phyloP scores from a whole-genome alignment of 192 early-diverging fungal species.

The Coemansia biformis region DNA sequence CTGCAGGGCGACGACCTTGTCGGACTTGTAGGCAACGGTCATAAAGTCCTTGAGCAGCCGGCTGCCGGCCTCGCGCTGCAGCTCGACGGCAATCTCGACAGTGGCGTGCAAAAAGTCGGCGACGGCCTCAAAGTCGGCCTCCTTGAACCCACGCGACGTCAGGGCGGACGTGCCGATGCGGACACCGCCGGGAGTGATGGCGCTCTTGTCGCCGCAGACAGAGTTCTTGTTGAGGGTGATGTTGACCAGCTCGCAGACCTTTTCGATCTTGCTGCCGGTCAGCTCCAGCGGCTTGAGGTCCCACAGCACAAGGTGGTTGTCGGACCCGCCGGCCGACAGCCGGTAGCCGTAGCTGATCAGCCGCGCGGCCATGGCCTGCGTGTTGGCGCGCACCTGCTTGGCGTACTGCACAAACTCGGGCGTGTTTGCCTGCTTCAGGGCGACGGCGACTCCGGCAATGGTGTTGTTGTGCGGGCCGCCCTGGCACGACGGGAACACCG shows the following conservation, averaged over 20 bases:
- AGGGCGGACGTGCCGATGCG: constrained; percentile 93
- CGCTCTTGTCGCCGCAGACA: constrained; percentile 92
- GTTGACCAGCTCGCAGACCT: constrained; percentile 94
- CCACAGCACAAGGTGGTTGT: constrained; percentile 98
- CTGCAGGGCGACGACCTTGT: constrained; percentile 77
- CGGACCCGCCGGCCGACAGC: constrained; percentile 90
- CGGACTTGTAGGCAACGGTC: constrained; percentile 66
- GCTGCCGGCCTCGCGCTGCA: constrained; percentile 79
- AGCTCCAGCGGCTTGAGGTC: constrained; percentile 87
- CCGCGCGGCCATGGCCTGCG: constrained; percentile 73
- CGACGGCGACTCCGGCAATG: constrained; percentile 96
- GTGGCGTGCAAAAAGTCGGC: constrained; percentile 95
- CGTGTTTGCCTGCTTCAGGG: constrained; percentile 92
- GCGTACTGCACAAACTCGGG: constrained; percentile 94
- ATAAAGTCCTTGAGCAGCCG: constrained; percentile 99
- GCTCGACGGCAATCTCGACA: constrained; percentile 78
- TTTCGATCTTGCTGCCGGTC: constrained; percentile 97
- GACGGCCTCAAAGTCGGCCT: constrained; percentile 93
- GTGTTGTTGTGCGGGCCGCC: constrained; percentile 99
- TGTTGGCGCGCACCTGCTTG: constrained; percentile 93
- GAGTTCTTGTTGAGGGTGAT: constrained; percentile 99
- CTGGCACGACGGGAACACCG: constrained; percentile 99
- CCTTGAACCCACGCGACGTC: constrained; percentile 94
- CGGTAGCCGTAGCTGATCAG: constrained; percentile 84
- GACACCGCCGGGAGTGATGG: constrained; percentile 95